These are phyloP conservation scores for Cladophialophora exuberans DNA, from an alignment of 2,329 filamentous ascomycete genomes.

Conservation along the genomic window DNA sequence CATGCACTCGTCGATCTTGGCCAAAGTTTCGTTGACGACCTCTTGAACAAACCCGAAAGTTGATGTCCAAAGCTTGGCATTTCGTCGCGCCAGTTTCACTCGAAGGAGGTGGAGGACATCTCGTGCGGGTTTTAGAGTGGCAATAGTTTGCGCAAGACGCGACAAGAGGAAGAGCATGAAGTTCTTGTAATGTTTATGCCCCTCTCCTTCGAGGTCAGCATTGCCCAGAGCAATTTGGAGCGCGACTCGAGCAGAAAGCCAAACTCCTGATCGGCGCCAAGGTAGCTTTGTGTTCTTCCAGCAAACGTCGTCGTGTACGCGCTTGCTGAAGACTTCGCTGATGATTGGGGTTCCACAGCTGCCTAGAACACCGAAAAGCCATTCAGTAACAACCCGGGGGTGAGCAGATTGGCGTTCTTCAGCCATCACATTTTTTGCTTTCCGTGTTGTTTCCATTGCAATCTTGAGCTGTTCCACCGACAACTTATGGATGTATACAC, in stretches of 20 bases:
- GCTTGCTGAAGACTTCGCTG: conserved; percentile 49
- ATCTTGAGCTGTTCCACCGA: conserved; percentile 40
- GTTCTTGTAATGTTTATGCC: conserved; percentile 50
- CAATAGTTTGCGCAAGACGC: conserved; percentile 37
- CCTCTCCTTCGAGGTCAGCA: conserved; percentile 19
- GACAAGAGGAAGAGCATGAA: conserved; percentile 56
- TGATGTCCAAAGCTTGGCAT: conserved; percentile 44
- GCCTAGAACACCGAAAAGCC: conserved; percentile 50
- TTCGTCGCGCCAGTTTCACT: conserved; percentile 49
- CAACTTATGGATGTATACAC: conserved; percentile 41
- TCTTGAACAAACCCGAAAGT: conserved; percentile 16
- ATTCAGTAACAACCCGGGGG: conserved; percentile 57
- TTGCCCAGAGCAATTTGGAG: conserved; percentile 45
- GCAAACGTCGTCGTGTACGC: conserved; percentile 59
- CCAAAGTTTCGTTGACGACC: conserved; percentile 16
- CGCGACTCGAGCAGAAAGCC: conserved; percentile 59
- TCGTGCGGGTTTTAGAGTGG: conserved; percentile 26
- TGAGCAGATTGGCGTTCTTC: conserved; percentile 55
- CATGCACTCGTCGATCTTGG: conserved; percentile 19
- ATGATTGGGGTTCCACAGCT: conserved; percentile 41
- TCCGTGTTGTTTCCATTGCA: conserved; percentile 42
- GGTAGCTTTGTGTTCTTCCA: conserved; percentile 43
- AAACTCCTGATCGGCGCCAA: conserved; percentile 59
- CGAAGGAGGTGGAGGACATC: conserved; percentile 46
- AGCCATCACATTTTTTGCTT: conserved; percentile 40